These are phyloP conservation scores for Nymphaea colorata DNA, from an alignment of 164 flowering plant genomes.

Conservation along the genomic window DNA sequence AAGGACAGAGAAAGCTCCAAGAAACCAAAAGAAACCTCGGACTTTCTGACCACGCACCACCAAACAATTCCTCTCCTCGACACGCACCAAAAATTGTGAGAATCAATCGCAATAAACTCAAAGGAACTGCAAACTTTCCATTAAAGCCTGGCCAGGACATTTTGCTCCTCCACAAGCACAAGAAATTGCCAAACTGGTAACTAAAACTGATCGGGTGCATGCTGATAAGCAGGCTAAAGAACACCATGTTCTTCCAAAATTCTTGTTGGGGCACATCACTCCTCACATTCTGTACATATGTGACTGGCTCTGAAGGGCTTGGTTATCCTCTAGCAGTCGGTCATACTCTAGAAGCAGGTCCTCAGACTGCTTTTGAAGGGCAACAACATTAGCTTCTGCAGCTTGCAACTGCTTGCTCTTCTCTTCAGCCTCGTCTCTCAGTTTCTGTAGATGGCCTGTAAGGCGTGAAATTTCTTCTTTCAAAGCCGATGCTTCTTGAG, in stretches of 20 bases:
- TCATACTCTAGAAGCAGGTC: slow-evolving; percentile 91
- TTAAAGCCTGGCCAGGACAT: too few species aligned
- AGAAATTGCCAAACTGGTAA: neutral
- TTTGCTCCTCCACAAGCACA: neutral
- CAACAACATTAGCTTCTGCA: slow-evolving; percentile 62
- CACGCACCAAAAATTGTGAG: neutral
- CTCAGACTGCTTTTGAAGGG: slow-evolving; percentile 89
- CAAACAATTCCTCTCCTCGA: neutral
- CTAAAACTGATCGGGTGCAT: too few species aligned
- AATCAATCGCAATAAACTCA: too few species aligned
- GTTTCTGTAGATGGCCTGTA: slow-evolving; percentile 44
- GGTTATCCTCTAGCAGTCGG: slow-evolving; percentile 79
- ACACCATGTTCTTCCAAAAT: neutral
- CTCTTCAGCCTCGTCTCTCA: slow-evolving; percentile 44
- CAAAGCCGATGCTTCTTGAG: slow-evolving; percentile 36
- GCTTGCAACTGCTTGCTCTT: slow-evolving; percentile 57
- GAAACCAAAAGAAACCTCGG: neutral
- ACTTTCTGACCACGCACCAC: neutral
- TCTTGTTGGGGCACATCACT: neutral
- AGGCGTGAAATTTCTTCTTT: slow-evolving; percentile 41
- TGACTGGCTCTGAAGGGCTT: slow-evolving; percentile 61
- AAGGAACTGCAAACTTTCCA: too few species aligned
- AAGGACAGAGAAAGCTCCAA: neutral
- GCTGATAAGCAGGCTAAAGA: neutral
- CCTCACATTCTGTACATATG: neutral